These are phyloP conservation scores for Globisporangium canariense DNA, from an alignment of 352 stramenopile species.

Conservation along the genomic window DNA sequence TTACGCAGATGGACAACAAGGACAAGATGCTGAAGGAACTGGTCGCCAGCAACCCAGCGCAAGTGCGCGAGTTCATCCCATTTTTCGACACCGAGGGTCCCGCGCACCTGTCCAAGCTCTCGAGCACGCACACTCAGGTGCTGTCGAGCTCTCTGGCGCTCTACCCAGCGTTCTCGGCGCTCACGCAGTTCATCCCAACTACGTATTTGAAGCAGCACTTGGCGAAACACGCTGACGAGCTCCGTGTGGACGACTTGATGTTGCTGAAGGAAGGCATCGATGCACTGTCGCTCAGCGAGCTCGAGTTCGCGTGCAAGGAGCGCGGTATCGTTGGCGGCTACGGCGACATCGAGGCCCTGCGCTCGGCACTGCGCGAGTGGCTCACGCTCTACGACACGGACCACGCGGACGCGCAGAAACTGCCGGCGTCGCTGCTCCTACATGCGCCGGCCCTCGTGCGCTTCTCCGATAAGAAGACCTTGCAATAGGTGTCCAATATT, in stretches of 20 bases:
- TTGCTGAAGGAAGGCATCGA: constrained; percentile 68
- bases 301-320: constrained; percentile 85
- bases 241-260: constrained; percentile 72
- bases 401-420: constrained; percentile 23
- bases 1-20: constrained; percentile 66
- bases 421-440: constrained; percentile 63
- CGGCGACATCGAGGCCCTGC: constrained; percentile 56
- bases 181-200: constrained; percentile 43
- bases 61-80: constrained; percentile 54
- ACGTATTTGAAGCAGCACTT: constrained; percentile 42
- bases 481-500: not conserved
- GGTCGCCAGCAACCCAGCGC: constrained; percentile 36
- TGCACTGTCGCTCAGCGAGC: constrained; percentile 65
- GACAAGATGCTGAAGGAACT: constrained; percentile 48
- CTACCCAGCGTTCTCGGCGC: constrained; percentile 55
- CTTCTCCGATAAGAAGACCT: constrained; percentile 25
- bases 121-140: constrained; percentile 43
- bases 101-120: constrained; percentile 40
- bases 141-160: constrained; percentile 53
- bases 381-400: constrained; percentile 74
- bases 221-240: constrained; percentile 48
- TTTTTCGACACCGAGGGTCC: constrained; percentile 57
- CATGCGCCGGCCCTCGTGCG: constrained; percentile 65
- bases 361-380: constrained; percentile 56
- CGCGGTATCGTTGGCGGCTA: constrained; percentile 70